Percentiles rank a stretch among this genome's conserved stretches.
These are phyloP conservation scores for Entomortierella chlamydospora DNA, from an alignment of 192 early-diverging fungal genomes.

Conservation along the genomic window DNA sequence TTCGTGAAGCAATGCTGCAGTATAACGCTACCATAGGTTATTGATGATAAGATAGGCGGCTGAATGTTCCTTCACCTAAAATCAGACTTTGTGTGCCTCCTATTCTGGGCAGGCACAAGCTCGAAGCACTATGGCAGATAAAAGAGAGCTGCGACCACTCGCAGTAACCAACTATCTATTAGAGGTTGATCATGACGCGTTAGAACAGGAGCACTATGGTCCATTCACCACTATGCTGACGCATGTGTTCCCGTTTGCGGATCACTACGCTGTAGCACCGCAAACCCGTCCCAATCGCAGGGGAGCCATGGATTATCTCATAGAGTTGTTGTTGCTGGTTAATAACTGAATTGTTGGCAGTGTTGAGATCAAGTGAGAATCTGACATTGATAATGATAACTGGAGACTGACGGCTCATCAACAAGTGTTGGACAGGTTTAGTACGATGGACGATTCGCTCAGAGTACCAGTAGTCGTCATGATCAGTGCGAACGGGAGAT, in stretches of 20 bases:
- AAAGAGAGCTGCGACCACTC: not conserved
- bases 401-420: not conserved
- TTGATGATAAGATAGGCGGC: no score
- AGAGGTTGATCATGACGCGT: not conserved
- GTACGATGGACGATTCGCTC: not conserved
- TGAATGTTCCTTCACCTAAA: no score
- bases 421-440: not conserved
- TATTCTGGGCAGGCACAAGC: no score
- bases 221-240: conserved; percentile 8
- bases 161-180: conserved; percentile 4
- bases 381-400: not conserved
- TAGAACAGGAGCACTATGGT: not conserved
- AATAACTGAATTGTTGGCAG: not conserved
- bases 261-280: conserved; percentile 8
- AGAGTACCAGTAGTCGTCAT: not conserved
- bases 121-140: not conserved
- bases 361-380: not conserved
- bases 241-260: conserved; percentile 5
- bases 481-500: conserved; percentile 1
- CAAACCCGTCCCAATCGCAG: conserved; percentile 11
- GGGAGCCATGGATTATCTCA: conserved; percentile 2
- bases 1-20: no score
- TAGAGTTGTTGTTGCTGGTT: not conserved
- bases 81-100: no score
- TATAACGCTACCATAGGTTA: no score